Conservation (phyloP, 768 basidiomycete genomes). For the Pleurotus eryngii region DNA sequence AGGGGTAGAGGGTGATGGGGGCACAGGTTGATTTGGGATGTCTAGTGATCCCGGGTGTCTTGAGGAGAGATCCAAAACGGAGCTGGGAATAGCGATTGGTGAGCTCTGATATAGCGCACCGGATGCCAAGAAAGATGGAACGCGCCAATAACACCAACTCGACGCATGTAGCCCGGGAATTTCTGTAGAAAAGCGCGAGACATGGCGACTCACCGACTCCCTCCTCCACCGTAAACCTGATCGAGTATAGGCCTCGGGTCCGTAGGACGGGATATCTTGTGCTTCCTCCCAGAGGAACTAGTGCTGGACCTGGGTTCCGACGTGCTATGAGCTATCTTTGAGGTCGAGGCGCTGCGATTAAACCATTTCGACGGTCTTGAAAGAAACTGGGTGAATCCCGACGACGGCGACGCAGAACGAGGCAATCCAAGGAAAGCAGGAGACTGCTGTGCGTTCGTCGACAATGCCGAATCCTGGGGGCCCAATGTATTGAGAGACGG, state of each 20-base stretch:
- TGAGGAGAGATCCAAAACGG: constrained; percentile 59
- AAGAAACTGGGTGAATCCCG: constrained; percentile 61
- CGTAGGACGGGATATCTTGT: constrained; percentile 82
- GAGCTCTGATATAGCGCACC: background rate
- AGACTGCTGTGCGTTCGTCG: constrained; percentile 24
- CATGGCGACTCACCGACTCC: constrained; percentile 47
- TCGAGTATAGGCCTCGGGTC: constrained; percentile 77
- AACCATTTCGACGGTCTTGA: constrained; percentile 75
- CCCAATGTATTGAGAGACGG: constrained; percentile 36
- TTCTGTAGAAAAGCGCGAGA: too few species aligned
- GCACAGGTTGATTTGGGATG: constrained; percentile 31
- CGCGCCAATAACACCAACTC: constrained; percentile 3
- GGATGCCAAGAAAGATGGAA: background rate
- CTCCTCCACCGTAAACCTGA: constrained; percentile 39
- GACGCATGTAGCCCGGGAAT: too few species aligned
- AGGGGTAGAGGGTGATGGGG: constrained; percentile 38
- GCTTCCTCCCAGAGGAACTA: constrained; percentile 45
- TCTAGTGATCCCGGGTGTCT: constrained; percentile 43
- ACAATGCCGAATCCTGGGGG: constrained; percentile 27
- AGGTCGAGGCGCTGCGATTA: constrained; percentile 52
- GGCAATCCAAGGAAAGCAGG: constrained; percentile 36
- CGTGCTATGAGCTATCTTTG: constrained; percentile 37
- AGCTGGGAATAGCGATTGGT: constrained; percentile 34
- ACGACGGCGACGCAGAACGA: constrained; percentile 65
- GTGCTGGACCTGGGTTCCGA: constrained; percentile 47